phyloP scores from a whole-genome alignment of 768 basidiomycete species.

The Melanogaster broomeanus region DNA sequence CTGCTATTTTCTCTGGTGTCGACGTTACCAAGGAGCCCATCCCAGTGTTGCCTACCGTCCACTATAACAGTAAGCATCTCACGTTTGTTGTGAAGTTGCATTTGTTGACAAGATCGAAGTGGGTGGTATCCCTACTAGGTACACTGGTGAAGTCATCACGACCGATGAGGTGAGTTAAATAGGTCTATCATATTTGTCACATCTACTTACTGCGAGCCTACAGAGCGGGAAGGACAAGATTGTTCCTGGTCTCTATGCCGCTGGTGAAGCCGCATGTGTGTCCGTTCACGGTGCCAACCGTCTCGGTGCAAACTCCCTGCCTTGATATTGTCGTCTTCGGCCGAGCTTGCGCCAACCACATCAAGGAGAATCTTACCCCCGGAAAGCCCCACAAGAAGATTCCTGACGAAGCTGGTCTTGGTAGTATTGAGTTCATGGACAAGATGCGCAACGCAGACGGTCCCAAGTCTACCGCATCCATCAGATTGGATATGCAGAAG shows the following conservation, averaged over 20 bases:
- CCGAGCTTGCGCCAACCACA: conserved; percentile 98
- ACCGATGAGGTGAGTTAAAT: conserved; percentile 55
- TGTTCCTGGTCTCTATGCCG: conserved; percentile 96
- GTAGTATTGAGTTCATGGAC: conserved; percentile 87
- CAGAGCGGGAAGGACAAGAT: conserved; percentile 87
- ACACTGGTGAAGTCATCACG: conserved; percentile 96
- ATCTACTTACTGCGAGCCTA: not conserved
- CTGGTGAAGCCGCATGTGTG: conserved; percentile 98
- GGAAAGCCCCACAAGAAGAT: conserved; percentile 91
- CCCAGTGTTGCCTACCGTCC: conserved; percentile 96
- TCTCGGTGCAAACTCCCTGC: conserved; percentile 97
- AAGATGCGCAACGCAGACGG: conserved; percentile 83
- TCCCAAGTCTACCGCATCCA: conserved; percentile 82
- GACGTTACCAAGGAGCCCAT: conserved; percentile 99
- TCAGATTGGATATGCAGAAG: conserved; percentile 97
- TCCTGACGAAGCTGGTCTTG: conserved; percentile 80
- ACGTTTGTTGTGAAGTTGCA: not conserved
- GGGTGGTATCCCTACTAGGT: conserved; percentile 99
- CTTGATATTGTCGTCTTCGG: conserved; percentile 99
- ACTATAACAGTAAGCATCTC: conserved; percentile 87
- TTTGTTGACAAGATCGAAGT: conserved; percentile 46
- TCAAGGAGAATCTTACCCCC: conserved; percentile 85
- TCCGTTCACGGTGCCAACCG: conserved; percentile 99
- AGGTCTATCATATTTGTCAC: not conserved
- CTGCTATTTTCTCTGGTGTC: conserved; percentile 97